Evolutionary conservation across 257 asterid genomes (phyloP).

Genomic region (Przewalskia tangutica): DNA sequence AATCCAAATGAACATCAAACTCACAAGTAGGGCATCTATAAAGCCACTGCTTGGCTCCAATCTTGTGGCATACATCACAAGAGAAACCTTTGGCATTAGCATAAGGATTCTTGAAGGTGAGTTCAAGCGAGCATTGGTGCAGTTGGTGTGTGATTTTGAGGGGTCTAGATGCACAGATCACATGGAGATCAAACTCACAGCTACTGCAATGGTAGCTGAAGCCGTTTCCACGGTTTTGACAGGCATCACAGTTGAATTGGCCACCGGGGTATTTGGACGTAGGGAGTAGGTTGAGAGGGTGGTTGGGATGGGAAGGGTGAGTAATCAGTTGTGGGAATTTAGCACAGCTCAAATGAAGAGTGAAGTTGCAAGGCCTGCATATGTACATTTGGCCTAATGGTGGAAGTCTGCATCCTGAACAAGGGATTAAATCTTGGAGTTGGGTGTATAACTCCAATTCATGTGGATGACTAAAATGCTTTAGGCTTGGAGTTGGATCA

Average conservation of each 20-base stretch:
- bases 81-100: slow-evolving; percentile 29
- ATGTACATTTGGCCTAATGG: slow-evolving; percentile 36
- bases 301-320: slow-evolving; percentile 50
- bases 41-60: slow-evolving; percentile 51
- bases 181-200: slow-evolving; percentile 56
- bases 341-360: slow-evolving; percentile 45
- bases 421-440: slow-evolving; percentile 21
- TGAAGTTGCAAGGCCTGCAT: slow-evolving; percentile 46
- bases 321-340: slow-evolving; percentile 33
- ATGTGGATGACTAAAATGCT: slow-evolving; percentile 48
- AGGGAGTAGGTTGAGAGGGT: slow-evolving; percentile 41
- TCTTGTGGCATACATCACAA: slow-evolving; percentile 39
- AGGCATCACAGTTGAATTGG: slow-evolving; percentile 51
- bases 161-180: slow-evolving; percentile 42
- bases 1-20: slow-evolving; percentile 49
- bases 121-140: slow-evolving; percentile 42
- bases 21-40: slow-evolving; percentile 47
- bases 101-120: slow-evolving; percentile 43
- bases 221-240: slow-evolving; percentile 30
- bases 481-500: slow-evolving; percentile 10
- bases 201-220: slow-evolving; percentile 53
- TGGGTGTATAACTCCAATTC: slow-evolving; percentile 14
- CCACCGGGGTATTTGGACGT: slow-evolving; percentile 36
- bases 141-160: slow-evolving; percentile 24
- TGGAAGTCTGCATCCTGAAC: slow-evolving; percentile 47